Percentiles rank a stretch among this genome's conserved stretches.
Conservation (phyloP, 2,329 filamentous ascomycete species). For the Sporothrix inflata region DNA sequence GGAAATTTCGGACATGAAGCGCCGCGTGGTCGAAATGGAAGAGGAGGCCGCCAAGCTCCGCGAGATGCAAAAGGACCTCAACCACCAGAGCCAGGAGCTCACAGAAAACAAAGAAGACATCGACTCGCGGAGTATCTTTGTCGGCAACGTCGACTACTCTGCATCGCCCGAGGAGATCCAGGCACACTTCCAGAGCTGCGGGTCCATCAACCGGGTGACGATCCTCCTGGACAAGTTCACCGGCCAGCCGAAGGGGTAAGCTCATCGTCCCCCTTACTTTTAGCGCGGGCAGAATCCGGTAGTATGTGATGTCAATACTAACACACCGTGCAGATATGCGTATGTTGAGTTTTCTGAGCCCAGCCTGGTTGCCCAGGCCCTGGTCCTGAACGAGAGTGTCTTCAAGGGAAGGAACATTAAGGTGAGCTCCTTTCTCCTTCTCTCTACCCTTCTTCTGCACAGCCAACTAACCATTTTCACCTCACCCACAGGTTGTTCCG, state of each 20-base stretch:
- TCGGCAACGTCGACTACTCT: constrained; percentile 97
- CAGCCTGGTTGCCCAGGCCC: constrained; percentile 85
- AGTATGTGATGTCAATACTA: background rate
- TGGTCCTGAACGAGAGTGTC: constrained; percentile 94
- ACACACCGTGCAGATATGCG: constrained; percentile 71
- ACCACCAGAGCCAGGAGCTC: constrained; percentile 80
- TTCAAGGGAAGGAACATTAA: constrained; percentile 96
- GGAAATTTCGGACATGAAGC: constrained; percentile 87
- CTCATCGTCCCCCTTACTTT: background rate
- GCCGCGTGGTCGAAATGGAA: constrained; percentile 85
- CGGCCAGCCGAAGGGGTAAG: constrained; percentile 97
- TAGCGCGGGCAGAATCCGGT: background rate
- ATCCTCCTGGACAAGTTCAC: constrained; percentile 98
- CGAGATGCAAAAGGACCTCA: constrained; percentile 84
- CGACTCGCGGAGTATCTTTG: constrained; percentile 93
- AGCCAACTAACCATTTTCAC: background rate
- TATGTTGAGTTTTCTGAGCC: constrained; percentile 99
- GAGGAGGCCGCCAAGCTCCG: constrained; percentile 83
- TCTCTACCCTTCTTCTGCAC: background rate
- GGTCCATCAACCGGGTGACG: constrained; percentile 96
- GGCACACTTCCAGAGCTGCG: constrained; percentile 95
- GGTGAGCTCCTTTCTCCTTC: constrained; percentile 37
- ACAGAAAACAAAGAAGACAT: constrained; percentile 95
- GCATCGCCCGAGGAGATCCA: constrained; percentile 97
- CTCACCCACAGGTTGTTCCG: constrained; percentile 62